Conservation (phyloP, 2,329 filamentous ascomycete species). For the Fusarium tuaranense region DNA sequence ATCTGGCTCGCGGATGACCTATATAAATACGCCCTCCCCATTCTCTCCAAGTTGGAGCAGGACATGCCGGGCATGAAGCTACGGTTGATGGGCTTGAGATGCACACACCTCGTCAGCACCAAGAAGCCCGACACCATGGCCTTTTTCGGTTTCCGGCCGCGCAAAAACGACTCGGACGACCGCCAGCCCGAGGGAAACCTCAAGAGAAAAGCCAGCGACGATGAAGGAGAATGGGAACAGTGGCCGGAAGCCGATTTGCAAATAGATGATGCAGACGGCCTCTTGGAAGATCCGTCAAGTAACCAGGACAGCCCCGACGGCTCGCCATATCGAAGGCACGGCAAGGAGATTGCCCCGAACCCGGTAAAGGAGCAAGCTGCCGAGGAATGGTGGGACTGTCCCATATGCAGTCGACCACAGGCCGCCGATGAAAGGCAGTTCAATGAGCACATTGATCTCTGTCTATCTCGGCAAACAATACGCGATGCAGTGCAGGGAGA, state of each 20-base stretch:
- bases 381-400: conserved; percentile 81
- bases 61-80: conserved; percentile 84
- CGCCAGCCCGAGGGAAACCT: conserved; percentile 15
- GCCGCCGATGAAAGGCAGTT: conserved; percentile 79
- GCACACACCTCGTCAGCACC: conserved; percentile 87
- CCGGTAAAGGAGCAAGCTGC: conserved; percentile 50
- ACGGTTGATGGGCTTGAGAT: conserved; percentile 88
- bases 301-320: conserved; percentile 17
- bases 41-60: conserved; percentile 85
- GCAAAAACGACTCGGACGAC: conserved; percentile 36
- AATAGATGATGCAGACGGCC: conserved; percentile 27
- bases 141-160: conserved; percentile 78
- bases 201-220: conserved; percentile 52
- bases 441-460: conserved; percentile 93
- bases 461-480: conserved; percentile 87
- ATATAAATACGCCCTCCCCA: conserved; percentile 83
- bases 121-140: conserved; percentile 81
- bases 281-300: conserved; percentile 16
- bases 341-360: conserved; percentile 64
- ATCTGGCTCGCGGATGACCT: conserved; percentile 82
- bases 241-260: conserved; percentile 74
- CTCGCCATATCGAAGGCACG: conserved; percentile 50
- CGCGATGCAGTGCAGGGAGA: conserved; percentile 79
- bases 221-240: conserved; percentile 68
- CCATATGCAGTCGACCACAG: conserved; percentile 85